Base-by-base conservation (phyloP, 371 early-diverging fungal genomes). In the Mucor indicus region DNA sequence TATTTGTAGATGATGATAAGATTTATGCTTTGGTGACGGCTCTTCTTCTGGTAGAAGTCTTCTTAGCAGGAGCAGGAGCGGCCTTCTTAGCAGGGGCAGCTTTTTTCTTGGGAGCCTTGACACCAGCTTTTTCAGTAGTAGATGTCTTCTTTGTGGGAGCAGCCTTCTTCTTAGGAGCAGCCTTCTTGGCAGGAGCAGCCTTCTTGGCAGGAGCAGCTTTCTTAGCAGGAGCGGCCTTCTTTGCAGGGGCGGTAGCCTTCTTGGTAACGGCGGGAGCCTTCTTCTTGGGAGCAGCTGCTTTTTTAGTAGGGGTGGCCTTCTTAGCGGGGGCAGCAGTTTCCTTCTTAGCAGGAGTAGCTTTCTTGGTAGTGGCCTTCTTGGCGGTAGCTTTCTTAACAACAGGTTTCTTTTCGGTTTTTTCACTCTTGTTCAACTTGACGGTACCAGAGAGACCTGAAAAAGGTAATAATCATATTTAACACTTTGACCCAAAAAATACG, bases 341-440 rank as follows among this genome's bases (percentile, higher is more conserved):
- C 57, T 56, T 52, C 50, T 49, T 55, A n/a, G 48, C 46, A 17
- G 57, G 36, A 23, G 58, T 42, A 17, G 53, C 57, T 42, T 60
- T 51, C 51, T 69, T 62, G 19, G 52, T 43, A 55, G 57, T 53
- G 25, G 67, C 54, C 62, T 77, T 77, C 69, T 81, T 77, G 10
- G 56, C 56, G 25, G 59, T 40, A 23, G 55, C 50, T 29, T 64
- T 51, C 72, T 76, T 75, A 46, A 63, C 67, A 42, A 57, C 59
- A 47, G 71, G 61, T 67, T 77, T 80, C 74, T 78, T 72, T 62
- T 63, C 53, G 25, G 38, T 57, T 52, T 69, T 65, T 55, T 76
- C 77, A 55, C 75, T 61, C 73, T 85, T 86, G 55, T 69, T 79
- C 44, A 91, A 67, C 72, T 88, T 89, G 52, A 87, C 74, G 36